Conservation (phyloP, 768 basidiomycete genomes). For the Botryobasidium botryosum region DNA sequence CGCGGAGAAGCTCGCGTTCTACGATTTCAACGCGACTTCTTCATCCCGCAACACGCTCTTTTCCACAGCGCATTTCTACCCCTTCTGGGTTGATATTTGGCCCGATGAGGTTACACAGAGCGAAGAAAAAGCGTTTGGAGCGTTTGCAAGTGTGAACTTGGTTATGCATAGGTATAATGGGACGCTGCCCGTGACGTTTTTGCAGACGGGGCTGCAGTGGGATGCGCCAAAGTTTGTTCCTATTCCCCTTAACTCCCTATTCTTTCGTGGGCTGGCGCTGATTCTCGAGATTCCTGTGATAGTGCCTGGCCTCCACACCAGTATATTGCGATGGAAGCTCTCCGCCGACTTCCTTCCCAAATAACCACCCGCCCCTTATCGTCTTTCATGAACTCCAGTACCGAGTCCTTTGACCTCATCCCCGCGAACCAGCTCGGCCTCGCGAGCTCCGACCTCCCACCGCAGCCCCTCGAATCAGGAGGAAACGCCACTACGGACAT, state of each 20-base stretch:
- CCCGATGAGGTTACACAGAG: conserved; percentile 48
- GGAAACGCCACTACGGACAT: conserved; percentile 35
- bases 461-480: conserved; percentile 35
- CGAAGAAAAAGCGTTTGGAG: conserved; percentile 43
- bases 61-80: conserved; percentile 65
- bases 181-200: conserved; percentile 63
- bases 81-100: conserved; percentile 74
- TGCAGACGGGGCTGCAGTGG: conserved; percentile 73
- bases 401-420: conserved; percentile 50
- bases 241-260: neutral
- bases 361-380: conserved; percentile 37
- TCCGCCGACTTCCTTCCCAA: conserved; percentile 56
- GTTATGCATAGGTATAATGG: conserved; percentile 75
- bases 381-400: conserved; percentile 31
- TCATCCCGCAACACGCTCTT: conserved; percentile 48
- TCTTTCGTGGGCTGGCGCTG: neutral
- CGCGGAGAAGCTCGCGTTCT: conserved; percentile 63
- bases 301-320: conserved; percentile 82
- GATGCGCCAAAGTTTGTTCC: conserved; percentile 13
- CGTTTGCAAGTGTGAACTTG: conserved; percentile 60
- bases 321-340: conserved; percentile 62
- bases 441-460: conserved; percentile 48
- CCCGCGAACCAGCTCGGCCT: conserved; percentile 71
- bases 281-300: conserved; percentile 10
- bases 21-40: conserved; percentile 70